Evolutionary conservation across 306 rosid species (phyloP).

Genomic region (Morella rubra): DNA sequence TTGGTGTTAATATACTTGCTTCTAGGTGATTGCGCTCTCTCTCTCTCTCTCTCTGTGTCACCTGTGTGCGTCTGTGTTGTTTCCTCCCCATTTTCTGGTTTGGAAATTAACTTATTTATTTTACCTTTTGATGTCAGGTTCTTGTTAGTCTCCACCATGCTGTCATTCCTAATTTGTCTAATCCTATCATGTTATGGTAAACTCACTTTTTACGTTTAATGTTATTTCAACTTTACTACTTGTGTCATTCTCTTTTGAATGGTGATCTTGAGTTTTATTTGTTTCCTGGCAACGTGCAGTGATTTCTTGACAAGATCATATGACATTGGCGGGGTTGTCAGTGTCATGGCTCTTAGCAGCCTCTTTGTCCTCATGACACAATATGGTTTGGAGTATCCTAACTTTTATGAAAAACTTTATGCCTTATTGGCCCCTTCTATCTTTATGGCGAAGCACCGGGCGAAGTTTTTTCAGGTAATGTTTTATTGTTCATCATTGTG

Average conservation of each 20-base stretch:
- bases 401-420: constrained; percentile 82
- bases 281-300: constrained; percentile 49
- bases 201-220: constrained; percentile 11
- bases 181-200: constrained; percentile 83
- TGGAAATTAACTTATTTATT: background rate
- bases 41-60: background rate
- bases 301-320: constrained; percentile 89
- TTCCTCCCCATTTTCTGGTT: background rate
- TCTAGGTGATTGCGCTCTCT: background rate
- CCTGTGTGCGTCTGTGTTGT: background rate
- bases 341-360: constrained; percentile 94
- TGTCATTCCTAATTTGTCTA: constrained; percentile 84
- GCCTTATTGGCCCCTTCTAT: constrained; percentile 74
- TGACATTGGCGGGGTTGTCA: constrained; percentile 87
- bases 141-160: constrained; percentile 75
- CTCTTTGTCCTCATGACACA: constrained; percentile 81
- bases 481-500: constrained; percentile 4
- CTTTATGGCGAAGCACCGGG: constrained; percentile 93
- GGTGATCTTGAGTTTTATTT: constrained; percentile 26
- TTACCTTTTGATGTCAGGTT: constrained; percentile 55
- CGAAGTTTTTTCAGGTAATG: constrained; percentile 75
- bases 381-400: constrained; percentile 88
- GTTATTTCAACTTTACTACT: constrained; percentile 18
- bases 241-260: background rate
- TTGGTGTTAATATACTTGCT: background rate